Conservation (phyloP, 1,284 basidiomycete species). For the Rugosomyces carneus region DNA sequence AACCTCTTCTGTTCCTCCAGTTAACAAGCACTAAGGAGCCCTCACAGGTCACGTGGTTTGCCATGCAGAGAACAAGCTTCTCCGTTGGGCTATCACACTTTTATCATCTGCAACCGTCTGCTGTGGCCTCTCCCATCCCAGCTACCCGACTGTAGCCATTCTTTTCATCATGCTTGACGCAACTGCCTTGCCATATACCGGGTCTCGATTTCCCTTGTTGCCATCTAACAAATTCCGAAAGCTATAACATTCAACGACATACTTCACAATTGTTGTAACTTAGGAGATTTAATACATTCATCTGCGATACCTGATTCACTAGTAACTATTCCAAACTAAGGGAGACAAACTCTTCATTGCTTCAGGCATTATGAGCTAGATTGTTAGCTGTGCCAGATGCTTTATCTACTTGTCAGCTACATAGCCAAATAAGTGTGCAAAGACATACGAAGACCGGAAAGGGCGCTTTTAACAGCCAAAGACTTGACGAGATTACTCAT, state of each 20-base stretch:
- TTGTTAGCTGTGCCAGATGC: constrained; percentile 21
- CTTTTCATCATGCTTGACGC: constrained; percentile 13
- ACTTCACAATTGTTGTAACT: constrained; percentile 17
- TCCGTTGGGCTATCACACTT: constrained; percentile 9
- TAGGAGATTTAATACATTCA: constrained; percentile 11
- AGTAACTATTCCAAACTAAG: neutral
- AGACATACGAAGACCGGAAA: constrained; percentile 23
- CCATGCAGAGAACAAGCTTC: constrained; percentile 11
- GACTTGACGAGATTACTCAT: constrained; percentile 21
- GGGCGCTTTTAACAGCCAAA: constrained; percentile 20
- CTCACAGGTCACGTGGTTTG: constrained; percentile 5
- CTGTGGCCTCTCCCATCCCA: constrained; percentile 13
- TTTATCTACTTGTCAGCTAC: constrained; percentile 4
- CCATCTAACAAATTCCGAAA: constrained; percentile 18
- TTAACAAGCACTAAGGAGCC: constrained; percentile 8
- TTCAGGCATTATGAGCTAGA: constrained; percentile 9
- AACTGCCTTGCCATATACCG: constrained; percentile 13
- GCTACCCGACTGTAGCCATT: constrained; percentile 30
- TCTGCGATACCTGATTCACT: constrained; percentile 2
- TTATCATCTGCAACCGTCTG: constrained; percentile 1
- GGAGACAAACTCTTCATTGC: neutral
- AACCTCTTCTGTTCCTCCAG: constrained; percentile 1
- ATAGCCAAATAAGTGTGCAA: neutral
- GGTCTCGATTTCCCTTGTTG: constrained; percentile 17
- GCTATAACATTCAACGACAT: constrained; percentile 15